These are phyloP conservation scores for Capsella rubella DNA, from an alignment of 441 rosid species.

Conservation along the genomic window DNA sequence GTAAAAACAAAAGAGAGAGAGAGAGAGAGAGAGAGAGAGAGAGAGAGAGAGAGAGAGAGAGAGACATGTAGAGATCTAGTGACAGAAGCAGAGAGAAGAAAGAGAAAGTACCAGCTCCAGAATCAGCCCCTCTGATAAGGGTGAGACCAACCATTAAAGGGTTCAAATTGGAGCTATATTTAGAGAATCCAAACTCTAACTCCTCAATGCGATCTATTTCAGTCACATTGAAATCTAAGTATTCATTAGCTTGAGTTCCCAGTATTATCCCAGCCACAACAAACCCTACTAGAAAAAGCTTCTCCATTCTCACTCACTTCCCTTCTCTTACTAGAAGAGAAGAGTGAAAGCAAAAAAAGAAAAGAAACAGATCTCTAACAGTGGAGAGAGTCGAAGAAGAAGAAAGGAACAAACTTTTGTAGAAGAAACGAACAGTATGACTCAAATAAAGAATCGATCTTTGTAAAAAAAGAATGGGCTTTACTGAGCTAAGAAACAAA, in stretches of 20 bases:
- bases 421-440: constrained; percentile 2
- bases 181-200: constrained; percentile 60
- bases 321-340: constrained; percentile 25
- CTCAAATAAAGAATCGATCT: constrained; percentile 20
- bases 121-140: constrained; percentile 77
- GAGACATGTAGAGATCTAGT: constrained; percentile 21
- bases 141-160: constrained; percentile 89
- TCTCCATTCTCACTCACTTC: constrained; percentile 38
- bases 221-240: constrained; percentile 62
- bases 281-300: constrained; percentile 31
- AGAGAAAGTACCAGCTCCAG: constrained; percentile 79
- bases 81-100: constrained; percentile 29
- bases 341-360: constrained; percentile 33
- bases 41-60: constrained; percentile 9
- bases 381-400: constrained; percentile 16
- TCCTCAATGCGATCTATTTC: constrained; percentile 60
- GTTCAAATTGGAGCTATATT: constrained; percentile 45
- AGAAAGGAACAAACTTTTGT: constrained; percentile 45
- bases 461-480: constrained; percentile 33
- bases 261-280: constrained; percentile 20
- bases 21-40: constrained; percentile 27
- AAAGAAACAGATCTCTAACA: constrained; percentile 27
- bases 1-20: not conserved
- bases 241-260: constrained; percentile 43
- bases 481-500: constrained; percentile 14